Percentiles rank a stretch among this genome's conserved stretches.
phyloP scores from a whole-genome alignment of 2,329 filamentous ascomycete species.

The Colletotrichum gigasporum region DNA sequence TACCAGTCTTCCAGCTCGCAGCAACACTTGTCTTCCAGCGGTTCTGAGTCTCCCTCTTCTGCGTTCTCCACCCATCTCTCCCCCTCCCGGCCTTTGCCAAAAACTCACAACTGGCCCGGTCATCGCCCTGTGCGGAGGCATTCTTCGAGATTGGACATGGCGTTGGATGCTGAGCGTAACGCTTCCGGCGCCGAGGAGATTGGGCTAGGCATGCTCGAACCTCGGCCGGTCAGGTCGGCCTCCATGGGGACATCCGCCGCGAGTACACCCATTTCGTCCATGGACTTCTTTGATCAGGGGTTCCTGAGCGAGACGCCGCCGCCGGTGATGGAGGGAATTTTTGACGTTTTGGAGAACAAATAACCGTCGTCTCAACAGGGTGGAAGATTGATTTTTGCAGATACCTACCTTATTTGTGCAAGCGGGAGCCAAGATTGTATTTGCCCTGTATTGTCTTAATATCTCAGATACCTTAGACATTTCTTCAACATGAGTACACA shows the following conservation, averaged over 20 bases:
- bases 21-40: neutral
- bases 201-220: constrained; percentile 24
- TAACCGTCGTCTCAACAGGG: neutral
- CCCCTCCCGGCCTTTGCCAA: neutral
- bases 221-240: constrained; percentile 2
- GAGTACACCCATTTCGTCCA: neutral
- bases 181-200: constrained; percentile 19
- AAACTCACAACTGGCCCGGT: constrained; percentile 2
- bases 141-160: constrained; percentile 20
- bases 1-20: neutral
- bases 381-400: neutral
- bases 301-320: constrained; percentile 8
- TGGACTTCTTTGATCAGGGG: neutral
- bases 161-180: constrained; percentile 20
- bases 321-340: constrained; percentile 23
- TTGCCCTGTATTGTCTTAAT: constrained; percentile 10
- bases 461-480: neutral
- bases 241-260: neutral
- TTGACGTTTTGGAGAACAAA: constrained; percentile 26
- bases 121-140: constrained; percentile 8
- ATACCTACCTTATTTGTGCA: neutral
- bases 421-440: neutral
- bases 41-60: neutral
- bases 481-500: neutral
- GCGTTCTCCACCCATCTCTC: neutral